Base-by-base conservation (phyloP, 345 rosid species). In the Gossypioides kirkii region DNA sequence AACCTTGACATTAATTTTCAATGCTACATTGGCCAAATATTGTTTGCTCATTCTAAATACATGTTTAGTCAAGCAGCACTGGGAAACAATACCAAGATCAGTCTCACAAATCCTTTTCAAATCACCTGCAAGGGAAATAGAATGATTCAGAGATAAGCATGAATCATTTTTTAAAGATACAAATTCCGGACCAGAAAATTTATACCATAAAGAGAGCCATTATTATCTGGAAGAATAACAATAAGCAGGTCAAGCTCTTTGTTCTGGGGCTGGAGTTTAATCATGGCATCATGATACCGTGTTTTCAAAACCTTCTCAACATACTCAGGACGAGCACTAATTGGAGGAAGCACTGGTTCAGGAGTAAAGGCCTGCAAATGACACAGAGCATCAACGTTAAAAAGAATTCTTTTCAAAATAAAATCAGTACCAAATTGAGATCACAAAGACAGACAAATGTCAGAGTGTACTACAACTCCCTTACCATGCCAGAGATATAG, bases 51-150 rank as follows among this genome's bases (percentile, higher is more conserved):
- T 93, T 70, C 76, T 88, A 23, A 88, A 96, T 2, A 96, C 99
- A 78, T 93, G 95, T 79, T 87, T 93, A 1, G 91, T 91, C 82
- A 96, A 83, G 72, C 99, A 96, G 83, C 99, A 96, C 77, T 96
- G 99, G 28, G 98, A 93, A 54, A 96, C 98, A 53, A 93, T 80
- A 18, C 99, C 99, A 46, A 96, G 97, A 69, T 96, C 98, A 0
- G 99, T 96, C 83, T 96, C 99, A 78, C 99, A 96, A 54, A 93
- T 93, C n/a, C 99, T 84, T 80, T 96, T 96, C 77, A 96, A 77
- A 77, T 92, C 99, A 87, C 99, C 99, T 96, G 86, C 62, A 80
- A 78, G 3, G 69, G 14, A 78, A 50, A 17, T 41, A 79, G 26
- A 50, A 23, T 43, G 32, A 16, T 59, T 58, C 41, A 68, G 71